phyloP scores from a whole-genome alignment of 257 asterid genomes.

The Prunella vulgaris region DNA sequence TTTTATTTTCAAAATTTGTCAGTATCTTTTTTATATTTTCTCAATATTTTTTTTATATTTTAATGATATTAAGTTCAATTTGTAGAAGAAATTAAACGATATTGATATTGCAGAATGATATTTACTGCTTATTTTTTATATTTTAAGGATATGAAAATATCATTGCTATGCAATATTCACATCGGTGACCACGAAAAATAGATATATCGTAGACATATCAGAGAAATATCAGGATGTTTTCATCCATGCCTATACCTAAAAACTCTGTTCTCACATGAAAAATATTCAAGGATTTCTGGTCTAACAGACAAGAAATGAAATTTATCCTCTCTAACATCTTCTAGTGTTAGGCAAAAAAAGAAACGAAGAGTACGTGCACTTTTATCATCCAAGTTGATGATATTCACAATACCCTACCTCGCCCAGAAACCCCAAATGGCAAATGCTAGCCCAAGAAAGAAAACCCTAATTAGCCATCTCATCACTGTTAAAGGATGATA shows the following conservation, averaged over 20 bases:
- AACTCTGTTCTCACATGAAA: background rate
- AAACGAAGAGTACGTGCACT: background rate
- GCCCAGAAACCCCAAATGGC: conserved; percentile 10
- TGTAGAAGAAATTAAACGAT: too few relatives aligned
- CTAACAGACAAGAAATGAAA: background rate
- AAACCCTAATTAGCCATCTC: background rate
- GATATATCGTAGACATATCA: too few relatives aligned
- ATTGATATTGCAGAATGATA: too few relatives aligned
- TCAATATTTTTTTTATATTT: too few relatives aligned
- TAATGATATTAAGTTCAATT: too few relatives aligned
- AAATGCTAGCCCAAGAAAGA: background rate
- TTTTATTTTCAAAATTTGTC: too few relatives aligned
- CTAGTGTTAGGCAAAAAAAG: background rate
- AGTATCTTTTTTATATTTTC: too few relatives aligned
- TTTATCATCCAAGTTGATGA: background rate
- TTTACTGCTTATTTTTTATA: too few relatives aligned
- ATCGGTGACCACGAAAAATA: too few relatives aligned
- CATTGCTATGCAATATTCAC: too few relatives aligned
- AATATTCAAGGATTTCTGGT: background rate
- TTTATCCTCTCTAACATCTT: background rate
- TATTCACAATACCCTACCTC: background rate
- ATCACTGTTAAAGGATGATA: background rate
- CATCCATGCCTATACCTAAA: background rate
- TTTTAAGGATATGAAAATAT: too few relatives aligned
- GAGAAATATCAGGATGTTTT: too few relatives aligned